A percentile compares a stretch with the other conserved stretches of the same genome.
These are phyloP conservation scores for Myriangium duriaei DNA, from an alignment of 2,329 filamentous ascomycete species.

Conservation along the genomic window DNA sequence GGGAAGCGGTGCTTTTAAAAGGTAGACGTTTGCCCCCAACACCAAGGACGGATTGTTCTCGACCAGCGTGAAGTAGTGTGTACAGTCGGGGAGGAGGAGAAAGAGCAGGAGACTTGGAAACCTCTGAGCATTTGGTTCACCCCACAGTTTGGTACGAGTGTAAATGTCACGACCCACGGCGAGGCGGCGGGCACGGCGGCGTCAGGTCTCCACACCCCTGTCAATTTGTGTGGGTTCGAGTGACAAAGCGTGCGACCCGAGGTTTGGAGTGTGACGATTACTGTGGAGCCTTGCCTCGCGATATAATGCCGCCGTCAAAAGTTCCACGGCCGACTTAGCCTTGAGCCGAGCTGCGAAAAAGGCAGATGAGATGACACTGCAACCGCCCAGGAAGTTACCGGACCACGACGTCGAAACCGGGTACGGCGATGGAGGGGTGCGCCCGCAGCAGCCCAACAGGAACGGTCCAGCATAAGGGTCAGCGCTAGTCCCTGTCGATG, in stretches of 20 bases:
- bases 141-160: not conserved
- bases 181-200: not conserved
- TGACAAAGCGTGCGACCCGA: not conserved
- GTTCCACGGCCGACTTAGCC: slow-evolving; percentile 6
- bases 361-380: not conserved
- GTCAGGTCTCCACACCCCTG: too few relatives aligned
- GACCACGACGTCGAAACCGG: too few relatives aligned
- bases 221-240: too few relatives aligned
- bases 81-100: slow-evolving; percentile 6
- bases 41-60: slow-evolving; percentile 1
- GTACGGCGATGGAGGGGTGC: slow-evolving; percentile 2
- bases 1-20: slow-evolving; percentile 2
- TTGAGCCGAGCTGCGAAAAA: slow-evolving; percentile 3
- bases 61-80: not conserved
- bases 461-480: not conserved
- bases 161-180: not conserved
- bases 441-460: slow-evolving; percentile 6
- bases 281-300: not conserved
- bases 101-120: not conserved
- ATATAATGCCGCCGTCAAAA: slow-evolving; percentile 1
- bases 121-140: not conserved
- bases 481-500: slow-evolving; percentile 7
- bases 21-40: slow-evolving; percentile 3
- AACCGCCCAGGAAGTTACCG: too few relatives aligned
- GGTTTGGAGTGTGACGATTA: too few relatives aligned